phyloP scores from a whole-genome alignment of 768 basidiomycete genomes.

The Boletellus sp. region DNA sequence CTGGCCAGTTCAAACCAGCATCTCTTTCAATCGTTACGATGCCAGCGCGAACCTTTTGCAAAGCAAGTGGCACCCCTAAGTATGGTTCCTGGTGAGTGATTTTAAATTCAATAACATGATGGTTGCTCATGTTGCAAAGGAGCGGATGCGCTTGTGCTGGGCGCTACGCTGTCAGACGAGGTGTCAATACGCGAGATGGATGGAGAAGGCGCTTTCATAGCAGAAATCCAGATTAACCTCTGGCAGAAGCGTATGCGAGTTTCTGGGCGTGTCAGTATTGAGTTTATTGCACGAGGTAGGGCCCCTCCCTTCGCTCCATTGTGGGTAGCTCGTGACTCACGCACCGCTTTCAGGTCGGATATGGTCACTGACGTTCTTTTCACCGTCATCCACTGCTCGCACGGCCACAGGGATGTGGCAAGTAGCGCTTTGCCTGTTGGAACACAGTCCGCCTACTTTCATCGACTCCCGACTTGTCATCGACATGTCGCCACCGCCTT shows the following conservation, averaged over 20 bases:
- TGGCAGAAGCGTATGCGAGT: slow-evolving; percentile 75
- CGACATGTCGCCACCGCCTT: slow-evolving; percentile 26
- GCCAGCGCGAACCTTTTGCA: slow-evolving; percentile 9
- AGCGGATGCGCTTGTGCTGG: slow-evolving; percentile 45
- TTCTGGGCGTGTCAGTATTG: slow-evolving; percentile 47
- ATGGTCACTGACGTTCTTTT: slow-evolving; percentile 27
- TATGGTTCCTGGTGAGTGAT: slow-evolving; percentile 9
- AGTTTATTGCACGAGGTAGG: slow-evolving; percentile 62
- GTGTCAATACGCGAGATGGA: slow-evolving; percentile 51
- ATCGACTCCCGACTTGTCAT: slow-evolving; percentile 52
- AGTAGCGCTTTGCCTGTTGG: slow-evolving; percentile 48
- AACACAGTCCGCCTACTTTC: slow-evolving; percentile 56
- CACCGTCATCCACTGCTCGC: slow-evolving; percentile 4
- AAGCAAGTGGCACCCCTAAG: slow-evolving; percentile 12
- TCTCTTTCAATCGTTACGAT: slow-evolving; percentile 26
- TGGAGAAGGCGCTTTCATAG: slow-evolving; percentile 52
- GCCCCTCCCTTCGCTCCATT: too few relatives aligned
- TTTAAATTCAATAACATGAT: too few relatives aligned
- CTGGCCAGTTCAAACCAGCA: slow-evolving; percentile 31
- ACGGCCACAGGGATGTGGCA: slow-evolving; percentile 31
- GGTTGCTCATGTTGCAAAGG: slow-evolving; percentile 23
- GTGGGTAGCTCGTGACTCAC: neutral
- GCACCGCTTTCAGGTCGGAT: slow-evolving; percentile 18
- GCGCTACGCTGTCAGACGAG: slow-evolving; percentile 48
- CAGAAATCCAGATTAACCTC: slow-evolving; percentile 39